These are phyloP conservation scores for Kodamaea laetipori DNA, from an alignment of 805 yeast species.

Conservation along the genomic window DNA sequence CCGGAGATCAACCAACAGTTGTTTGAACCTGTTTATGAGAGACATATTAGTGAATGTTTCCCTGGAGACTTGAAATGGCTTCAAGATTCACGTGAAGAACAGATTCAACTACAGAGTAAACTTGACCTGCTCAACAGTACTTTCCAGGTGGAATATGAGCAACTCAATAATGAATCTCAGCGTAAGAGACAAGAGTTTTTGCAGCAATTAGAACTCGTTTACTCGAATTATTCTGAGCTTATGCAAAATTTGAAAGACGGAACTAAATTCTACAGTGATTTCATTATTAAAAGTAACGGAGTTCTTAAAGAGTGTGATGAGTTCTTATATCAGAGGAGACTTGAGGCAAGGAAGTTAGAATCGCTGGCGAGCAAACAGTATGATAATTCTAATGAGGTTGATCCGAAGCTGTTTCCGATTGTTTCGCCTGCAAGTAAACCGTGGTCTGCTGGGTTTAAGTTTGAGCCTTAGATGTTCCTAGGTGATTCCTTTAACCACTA, in stretches of 20 bases:
- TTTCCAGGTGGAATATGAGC: conserved; percentile 14
- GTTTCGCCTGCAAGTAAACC: conserved; percentile 4
- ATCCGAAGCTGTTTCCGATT: conserved; percentile 2
- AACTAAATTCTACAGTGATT: conserved; percentile 64
- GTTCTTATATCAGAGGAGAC: conserved; percentile 52
- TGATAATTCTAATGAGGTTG: conserved; percentile 4
- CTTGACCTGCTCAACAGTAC: conserved; percentile 17
- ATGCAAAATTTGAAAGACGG: conserved; percentile 68
- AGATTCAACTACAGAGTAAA: conserved; percentile 22
- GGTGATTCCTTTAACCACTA: no score
- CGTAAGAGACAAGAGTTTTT: conserved; percentile 50
- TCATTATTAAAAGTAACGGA: conserved; percentile 47
- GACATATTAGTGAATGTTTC: conserved; percentile 48
- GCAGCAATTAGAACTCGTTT: conserved; percentile 53
- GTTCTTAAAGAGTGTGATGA: conserved; percentile 52
- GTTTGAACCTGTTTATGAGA: conserved; percentile 40
- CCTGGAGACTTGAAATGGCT: conserved; percentile 52
- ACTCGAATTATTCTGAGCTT: conserved; percentile 55
- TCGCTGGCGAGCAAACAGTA: neutral
- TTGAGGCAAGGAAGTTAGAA: conserved; percentile 57
- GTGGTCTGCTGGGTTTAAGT: neutral
- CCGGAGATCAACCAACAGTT: conserved; percentile 27
- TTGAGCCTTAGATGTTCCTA: conserved; percentile 4
- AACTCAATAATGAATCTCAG: conserved; percentile 22
- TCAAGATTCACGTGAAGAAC: conserved; percentile 35